These are phyloP conservation scores for Trichoderma citrinoviride DNA, from an alignment of 2,329 filamentous ascomycete genomes.

Conservation along the genomic window DNA sequence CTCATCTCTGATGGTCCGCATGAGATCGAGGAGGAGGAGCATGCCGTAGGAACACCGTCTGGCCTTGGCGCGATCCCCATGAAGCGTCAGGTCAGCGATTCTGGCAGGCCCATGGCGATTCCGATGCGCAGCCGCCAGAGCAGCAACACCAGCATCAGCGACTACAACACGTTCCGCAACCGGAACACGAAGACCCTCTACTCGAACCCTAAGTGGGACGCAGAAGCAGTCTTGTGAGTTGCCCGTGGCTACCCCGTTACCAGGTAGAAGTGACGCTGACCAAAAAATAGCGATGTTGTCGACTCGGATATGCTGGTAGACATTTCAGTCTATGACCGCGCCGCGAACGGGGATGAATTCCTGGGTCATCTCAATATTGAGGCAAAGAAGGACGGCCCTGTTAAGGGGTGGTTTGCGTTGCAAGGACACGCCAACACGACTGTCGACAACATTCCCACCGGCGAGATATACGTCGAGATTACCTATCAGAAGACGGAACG, in stretches of 20 bases:
- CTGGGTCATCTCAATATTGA: slow-evolving; percentile 85
- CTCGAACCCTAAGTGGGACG: slow-evolving; percentile 91
- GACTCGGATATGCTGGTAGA: slow-evolving; percentile 87
- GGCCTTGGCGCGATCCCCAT: slow-evolving; percentile 57
- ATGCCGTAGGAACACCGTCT: slow-evolving; percentile 46
- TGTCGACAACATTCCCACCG: slow-evolving; percentile 71
- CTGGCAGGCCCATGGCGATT: slow-evolving; percentile 83
- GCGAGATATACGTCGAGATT: slow-evolving; percentile 86
- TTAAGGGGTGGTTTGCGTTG: slow-evolving; percentile 83
- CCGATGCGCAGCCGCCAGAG: slow-evolving; percentile 96
- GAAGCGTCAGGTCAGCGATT: slow-evolving; percentile 73
- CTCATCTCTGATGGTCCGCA: slow-evolving; percentile 87
- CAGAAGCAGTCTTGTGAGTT: slow-evolving; percentile 87
- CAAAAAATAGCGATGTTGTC: slow-evolving; percentile 72
- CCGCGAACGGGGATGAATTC: slow-evolving; percentile 80
- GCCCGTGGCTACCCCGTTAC: background rate
- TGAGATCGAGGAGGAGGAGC: slow-evolving; percentile 59
- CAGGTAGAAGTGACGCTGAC: slow-evolving; percentile 15
- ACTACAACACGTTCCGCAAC: slow-evolving; percentile 60
- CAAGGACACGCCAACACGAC: slow-evolving; percentile 70
- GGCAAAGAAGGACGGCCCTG: slow-evolving; percentile 61
- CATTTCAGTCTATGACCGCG: slow-evolving; percentile 86
- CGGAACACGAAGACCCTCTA: slow-evolving; percentile 56
- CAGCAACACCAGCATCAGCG: slow-evolving; percentile 83
- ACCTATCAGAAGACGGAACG: slow-evolving; percentile 83